Percentiles rank a stretch among this genome's conserved stretches.
These are phyloP conservation scores for Scheffersomyces titani DNA, from an alignment of 1,139 yeast species.

Conservation along the genomic window DNA sequence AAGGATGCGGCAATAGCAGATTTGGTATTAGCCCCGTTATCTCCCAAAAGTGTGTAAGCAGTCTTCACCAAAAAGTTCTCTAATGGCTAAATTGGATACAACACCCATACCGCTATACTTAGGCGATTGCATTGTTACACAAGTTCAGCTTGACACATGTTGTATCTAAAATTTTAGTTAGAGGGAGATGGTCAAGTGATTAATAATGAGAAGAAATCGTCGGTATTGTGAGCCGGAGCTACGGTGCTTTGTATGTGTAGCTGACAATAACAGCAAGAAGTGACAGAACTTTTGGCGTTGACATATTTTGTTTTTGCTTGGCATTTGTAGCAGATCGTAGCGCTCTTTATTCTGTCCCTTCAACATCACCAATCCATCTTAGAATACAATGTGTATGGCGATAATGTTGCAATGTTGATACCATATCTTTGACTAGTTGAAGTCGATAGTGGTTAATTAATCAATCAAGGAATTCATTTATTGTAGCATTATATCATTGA, in stretches of 20 bases:
- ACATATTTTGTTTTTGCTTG: neutral
- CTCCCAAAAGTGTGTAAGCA: neutral
- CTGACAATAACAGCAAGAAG: neutral
- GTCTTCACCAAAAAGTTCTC: neutral
- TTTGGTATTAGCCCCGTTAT: neutral
- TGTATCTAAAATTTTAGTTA: neutral
- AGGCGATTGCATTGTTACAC: neutral
- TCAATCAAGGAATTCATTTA: no score
- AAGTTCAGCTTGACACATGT: no score
- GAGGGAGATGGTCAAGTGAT: neutral
- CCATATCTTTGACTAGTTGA: neutral
- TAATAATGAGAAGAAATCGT: neutral
- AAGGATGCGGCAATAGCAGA: neutral
- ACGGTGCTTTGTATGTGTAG: no score
- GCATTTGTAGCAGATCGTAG: neutral
- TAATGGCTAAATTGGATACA: no score
- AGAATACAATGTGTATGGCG: neutral
- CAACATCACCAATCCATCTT: no score
- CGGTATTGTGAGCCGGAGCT: neutral
- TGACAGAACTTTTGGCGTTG: neutral
- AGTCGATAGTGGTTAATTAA: no score
- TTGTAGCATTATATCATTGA: no score
- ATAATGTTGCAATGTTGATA: neutral
- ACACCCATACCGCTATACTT: neutral
- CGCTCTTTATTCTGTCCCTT: no score